Evolutionary conservation across 1,284 basidiomycete species (phyloP).

Genomic region (Ceratobasidium sp.): DNA sequence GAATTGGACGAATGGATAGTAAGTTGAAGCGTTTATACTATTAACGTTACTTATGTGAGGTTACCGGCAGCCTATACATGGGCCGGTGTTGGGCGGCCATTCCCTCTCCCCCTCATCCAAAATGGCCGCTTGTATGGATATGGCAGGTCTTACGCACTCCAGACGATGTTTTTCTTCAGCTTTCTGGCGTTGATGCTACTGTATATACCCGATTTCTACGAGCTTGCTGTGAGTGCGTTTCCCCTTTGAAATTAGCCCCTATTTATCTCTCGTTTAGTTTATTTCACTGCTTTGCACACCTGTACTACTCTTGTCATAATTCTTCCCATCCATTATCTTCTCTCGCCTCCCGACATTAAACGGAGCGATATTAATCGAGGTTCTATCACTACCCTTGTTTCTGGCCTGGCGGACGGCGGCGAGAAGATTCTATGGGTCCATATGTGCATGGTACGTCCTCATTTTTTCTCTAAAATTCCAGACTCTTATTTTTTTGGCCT

Average conservation of each 20-base stretch:
- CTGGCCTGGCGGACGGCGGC: slow-evolving; percentile 62
- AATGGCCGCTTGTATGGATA: slow-evolving; percentile 81
- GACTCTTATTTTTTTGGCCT: not conserved
- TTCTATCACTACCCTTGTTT: slow-evolving; percentile 81
- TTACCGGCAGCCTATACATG: slow-evolving; percentile 36
- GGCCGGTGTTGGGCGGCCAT: slow-evolving; percentile 37
- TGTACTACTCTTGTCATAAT: slow-evolving; percentile 81
- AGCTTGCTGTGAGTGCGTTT: slow-evolving; percentile 59
- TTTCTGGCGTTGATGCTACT: slow-evolving; percentile 83
- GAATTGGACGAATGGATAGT: slow-evolving; percentile 41
- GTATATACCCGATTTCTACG: slow-evolving; percentile 81
- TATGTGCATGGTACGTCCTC: slow-evolving; percentile 62
- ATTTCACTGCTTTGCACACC: slow-evolving; percentile 74
- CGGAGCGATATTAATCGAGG: slow-evolving; percentile 76
- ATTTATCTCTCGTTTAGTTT: slow-evolving; percentile 57
- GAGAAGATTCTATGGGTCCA: slow-evolving; percentile 84
- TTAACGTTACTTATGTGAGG: slow-evolving; percentile 17
- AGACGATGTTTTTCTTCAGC: slow-evolving; percentile 71
- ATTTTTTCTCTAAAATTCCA: not conserved
- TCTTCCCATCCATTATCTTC: slow-evolving; percentile 83
- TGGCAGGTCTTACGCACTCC: slow-evolving; percentile 69
- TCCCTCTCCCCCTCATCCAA: slow-evolving; percentile 54
- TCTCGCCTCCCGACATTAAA: slow-evolving; percentile 62
- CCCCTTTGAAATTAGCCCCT: not conserved
- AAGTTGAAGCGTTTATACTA: not conserved